phyloP scores from a whole-genome alignment of 2,329 filamentous ascomycete species.

The Anisogramma anomala region DNA sequence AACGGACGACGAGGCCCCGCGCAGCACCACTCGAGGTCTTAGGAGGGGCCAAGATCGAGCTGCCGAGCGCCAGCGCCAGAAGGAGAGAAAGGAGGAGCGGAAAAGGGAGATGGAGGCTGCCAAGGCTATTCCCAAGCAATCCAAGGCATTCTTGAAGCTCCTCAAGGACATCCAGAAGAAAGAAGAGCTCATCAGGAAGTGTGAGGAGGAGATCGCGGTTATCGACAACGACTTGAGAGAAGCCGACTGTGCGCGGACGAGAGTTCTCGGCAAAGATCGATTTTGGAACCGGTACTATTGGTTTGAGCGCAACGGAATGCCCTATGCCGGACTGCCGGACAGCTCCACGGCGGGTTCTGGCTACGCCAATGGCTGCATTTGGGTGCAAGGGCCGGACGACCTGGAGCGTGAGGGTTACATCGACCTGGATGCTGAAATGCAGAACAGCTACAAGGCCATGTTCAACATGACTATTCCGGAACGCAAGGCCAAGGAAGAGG shows the following conservation, averaged over 20 bases:
- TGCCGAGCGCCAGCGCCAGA: constrained; percentile 66
- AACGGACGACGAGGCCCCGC: constrained; percentile 55
- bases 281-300: constrained; percentile 99
- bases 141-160: constrained; percentile 80
- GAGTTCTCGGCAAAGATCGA: constrained; percentile 81
- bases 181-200: constrained; percentile 65
- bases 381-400: constrained; percentile 91
- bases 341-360: constrained; percentile 79
- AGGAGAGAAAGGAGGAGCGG: constrained; percentile 54
- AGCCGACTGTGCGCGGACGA: constrained; percentile 82
- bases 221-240: constrained; percentile 89
- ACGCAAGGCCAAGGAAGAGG: constrained; percentile 78
- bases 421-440: constrained; percentile 58
- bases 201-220: constrained; percentile 73
- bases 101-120: constrained; percentile 55
- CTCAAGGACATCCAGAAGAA: constrained; percentile 83
- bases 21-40: constrained; percentile 36
- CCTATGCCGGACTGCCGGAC: constrained; percentile 73
- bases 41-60: constrained; percentile 56
- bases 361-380: constrained; percentile 90
- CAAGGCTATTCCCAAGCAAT: constrained; percentile 61
- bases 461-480: constrained; percentile 77
- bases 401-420: constrained; percentile 80
- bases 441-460: constrained; percentile 62
- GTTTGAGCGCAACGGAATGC: constrained; percentile 98